Base-by-base conservation (phyloP, 257 asterid genomes). In the Salvia miltiorrhiza region DNA sequence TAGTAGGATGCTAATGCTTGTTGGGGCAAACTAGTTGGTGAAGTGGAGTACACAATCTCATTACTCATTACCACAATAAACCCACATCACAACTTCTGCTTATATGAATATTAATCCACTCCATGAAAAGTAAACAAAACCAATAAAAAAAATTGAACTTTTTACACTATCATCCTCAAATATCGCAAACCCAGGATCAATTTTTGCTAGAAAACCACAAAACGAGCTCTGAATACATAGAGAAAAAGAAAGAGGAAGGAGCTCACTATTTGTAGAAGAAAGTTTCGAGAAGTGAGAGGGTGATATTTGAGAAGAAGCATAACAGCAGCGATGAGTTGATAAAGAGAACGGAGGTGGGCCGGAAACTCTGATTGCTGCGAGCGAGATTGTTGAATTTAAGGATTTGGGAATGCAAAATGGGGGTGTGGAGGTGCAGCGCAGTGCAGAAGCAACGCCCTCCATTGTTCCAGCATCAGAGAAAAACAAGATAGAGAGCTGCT, bases 401-500 rank as follows among this genome's bases (percentile, higher is more conserved):
- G 74, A 20, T 69, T 67, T 82, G 0, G 76, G 78, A 9, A 72
- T 11, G 69, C 9, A 28, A 21, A 73, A 26, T n/a, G 72, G 73
- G 2, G 75, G 7, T 62, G 72, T 66, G 40, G 73, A 13, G 73
- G 75, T n/a, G 57, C 35, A 50, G 71, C 73, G 24, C 57, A 70
- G 77, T 41, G 82, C 80, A 64, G 68, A 12, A 58, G 84, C 77
- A 54, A 73, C 74, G 77, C 77, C 84, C 84, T 73, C 88, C 88
- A 83, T 83, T 60, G 75, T 28, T 63, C 73, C 37, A 30, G 44
- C 71, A 28, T 9, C 13, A 19, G 39, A 35, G 55, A 24, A 37
- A 57, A 59, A 60, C 45, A 4, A 52, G 80, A 78, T 71, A 79
- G 60, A 79, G 60, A 74, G 65, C 48, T 23, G 63, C 70, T 60